A percentile compares a stretch with the other conserved stretches of the same genome.
phyloP scores from a whole-genome alignment of 768 basidiomycete genomes.

The Mycena haematopus region DNA sequence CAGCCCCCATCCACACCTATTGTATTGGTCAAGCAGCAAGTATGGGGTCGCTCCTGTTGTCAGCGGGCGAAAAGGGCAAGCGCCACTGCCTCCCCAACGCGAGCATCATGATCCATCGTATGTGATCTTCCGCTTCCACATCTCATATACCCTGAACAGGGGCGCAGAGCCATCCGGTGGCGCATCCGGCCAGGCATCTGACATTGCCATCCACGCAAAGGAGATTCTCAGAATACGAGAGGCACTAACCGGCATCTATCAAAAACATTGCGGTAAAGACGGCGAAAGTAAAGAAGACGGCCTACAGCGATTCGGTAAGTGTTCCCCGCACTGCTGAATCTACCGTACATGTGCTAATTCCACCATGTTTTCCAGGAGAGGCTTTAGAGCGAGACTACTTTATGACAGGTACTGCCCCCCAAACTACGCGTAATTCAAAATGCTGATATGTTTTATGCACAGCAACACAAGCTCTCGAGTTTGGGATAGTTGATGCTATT shows the following conservation, averaged over 20 bases:
- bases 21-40: conserved; percentile 94
- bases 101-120: conserved; percentile 99
- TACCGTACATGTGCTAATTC: conserved; percentile 32
- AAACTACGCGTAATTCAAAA: conserved; percentile 13
- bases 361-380: conserved; percentile 58
- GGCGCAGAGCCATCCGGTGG: conserved; percentile 92
- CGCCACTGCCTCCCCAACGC: conserved; percentile 92
- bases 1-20: conserved; percentile 95
- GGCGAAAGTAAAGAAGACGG: conserved; percentile 71
- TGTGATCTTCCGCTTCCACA: conserved; percentile 38
- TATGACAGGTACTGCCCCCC: conserved; percentile 73
- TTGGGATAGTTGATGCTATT: conserved; percentile 94
- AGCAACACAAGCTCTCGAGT: conserved; percentile 88
- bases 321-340: conserved; percentile 14
- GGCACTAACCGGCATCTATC: conserved; percentile 86
- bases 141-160: conserved; percentile 15
- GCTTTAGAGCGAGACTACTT: conserved; percentile 96
- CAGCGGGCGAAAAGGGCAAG: conserved; percentile 90
- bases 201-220: conserved; percentile 97
- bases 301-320: conserved; percentile 78
- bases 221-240: conserved; percentile 92
- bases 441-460: conserved; percentile 34
- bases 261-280: conserved; percentile 76
- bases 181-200: conserved; percentile 92
- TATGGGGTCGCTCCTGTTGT: conserved; percentile 93